Base-by-base conservation (phyloP, 139 green algal genomes). In the Ulvella scutata region DNA sequence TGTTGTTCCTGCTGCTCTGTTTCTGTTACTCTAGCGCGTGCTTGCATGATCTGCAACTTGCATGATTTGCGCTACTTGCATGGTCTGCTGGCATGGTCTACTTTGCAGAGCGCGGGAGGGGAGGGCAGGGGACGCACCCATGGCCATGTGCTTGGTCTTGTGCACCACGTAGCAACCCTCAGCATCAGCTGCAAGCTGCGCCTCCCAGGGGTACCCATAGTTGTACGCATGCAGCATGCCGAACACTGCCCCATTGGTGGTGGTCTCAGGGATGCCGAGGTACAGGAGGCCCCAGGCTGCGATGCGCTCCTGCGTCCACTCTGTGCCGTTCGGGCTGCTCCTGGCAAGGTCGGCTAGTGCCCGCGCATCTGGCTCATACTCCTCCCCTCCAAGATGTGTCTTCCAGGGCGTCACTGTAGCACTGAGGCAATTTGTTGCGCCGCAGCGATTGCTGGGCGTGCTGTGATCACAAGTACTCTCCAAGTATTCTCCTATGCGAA, bases 191-290 rank as follows among this genome's bases (percentile, higher is more conserved):
- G 13, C 0, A 23, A 6, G 0, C 1, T 26, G 51, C 51, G 79
- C 43, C 75, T 83, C 76, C 38, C 74, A 78, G 29, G 67, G 29
- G 43, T 80, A 83, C 9, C 82, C 82, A 72, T 84, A 86, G 26
- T 34, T 38, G 62, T 80, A 83, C 7, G 79, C 75, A 33, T 67
- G 21, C n/a, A 76, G 9, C 23, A 67, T 37, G 10, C 36, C 38
- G 51, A 77, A 62, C 6, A 61, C 37, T 9, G 76, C 31, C 21
- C 62, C 61, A 20, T 59, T 77, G 20, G 73, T 20, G 20, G 29
- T 75, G 38, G 33, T 40, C 1, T 74, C 34, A 0, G 31, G 2
- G 29, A 72, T 21, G 0, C 31, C 37, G 51, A 67, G 17, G 76
- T 79, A 79, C 38, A 44, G 62, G 26, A 44, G 72, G 2, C 62